These are phyloP conservation scores for Grigorovia humatica DNA, from an alignment of 805 yeast species.

Conservation along the genomic window DNA sequence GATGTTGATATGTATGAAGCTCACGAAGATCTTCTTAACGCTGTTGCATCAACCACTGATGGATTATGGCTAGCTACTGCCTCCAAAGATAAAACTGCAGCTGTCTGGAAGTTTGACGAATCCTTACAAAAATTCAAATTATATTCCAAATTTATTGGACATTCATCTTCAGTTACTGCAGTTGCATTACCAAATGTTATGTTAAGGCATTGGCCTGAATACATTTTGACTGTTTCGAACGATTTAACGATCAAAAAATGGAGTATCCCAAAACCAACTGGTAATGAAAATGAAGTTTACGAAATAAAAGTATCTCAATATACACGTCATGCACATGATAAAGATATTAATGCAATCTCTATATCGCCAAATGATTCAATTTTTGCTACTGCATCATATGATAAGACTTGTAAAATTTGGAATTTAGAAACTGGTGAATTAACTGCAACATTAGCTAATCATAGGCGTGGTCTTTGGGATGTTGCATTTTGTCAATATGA, in stretches of 20 bases:
- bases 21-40: constrained; percentile 76
- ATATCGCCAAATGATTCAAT: constrained; percentile 82
- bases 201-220: constrained; percentile 42
- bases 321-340: constrained; percentile 94
- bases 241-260: constrained; percentile 83
- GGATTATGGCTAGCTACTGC: constrained; percentile 90
- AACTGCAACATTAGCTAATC: constrained; percentile 76
- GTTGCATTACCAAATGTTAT: constrained; percentile 58
- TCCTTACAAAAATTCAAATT: constrained; percentile 31
- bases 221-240: constrained; percentile 70
- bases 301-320: constrained; percentile 58
- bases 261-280: constrained; percentile 49
- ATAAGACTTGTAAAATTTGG: constrained; percentile 88
- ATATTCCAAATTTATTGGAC: constrained; percentile 70
- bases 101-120: constrained; percentile 65
- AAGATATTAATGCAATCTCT: constrained; percentile 85
- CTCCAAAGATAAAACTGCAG: constrained; percentile 77
- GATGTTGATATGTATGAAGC: constrained; percentile 64
- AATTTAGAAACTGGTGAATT: constrained; percentile 77
- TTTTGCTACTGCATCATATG: constrained; percentile 91
- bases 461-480: constrained; percentile 92
- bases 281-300: constrained; percentile 14
- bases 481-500: constrained; percentile 74
- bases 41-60: constrained; percentile 65
- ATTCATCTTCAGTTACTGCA: constrained; percentile 78